Base-by-base conservation (phyloP, 768 basidiomycete species). In the Russula virescens region DNA sequence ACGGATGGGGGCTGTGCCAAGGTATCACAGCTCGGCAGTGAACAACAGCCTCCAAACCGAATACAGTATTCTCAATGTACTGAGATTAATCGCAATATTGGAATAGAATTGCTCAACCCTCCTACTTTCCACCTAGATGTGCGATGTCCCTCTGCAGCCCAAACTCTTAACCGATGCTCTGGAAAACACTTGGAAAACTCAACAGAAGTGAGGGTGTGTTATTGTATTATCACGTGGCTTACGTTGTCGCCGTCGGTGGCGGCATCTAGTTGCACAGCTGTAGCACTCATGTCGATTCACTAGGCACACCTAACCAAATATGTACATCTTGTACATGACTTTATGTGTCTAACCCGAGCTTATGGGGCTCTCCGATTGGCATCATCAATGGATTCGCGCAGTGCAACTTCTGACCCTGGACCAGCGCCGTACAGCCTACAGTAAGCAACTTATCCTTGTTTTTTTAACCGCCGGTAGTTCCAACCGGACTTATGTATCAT, bases 351-450 rank as follows among this genome's bases (percentile, higher is more conserved):
- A 19, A n/a, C 14, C n/a, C 25, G 28, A 31, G 40, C 48, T 40
- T 16, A 46, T 26, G 54, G 48, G 50, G 18, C 47, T 47, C 40
- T 52, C 46, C 52, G 26, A 54, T 63, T 43, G 7, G 26, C 21
- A 50, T 45, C 62, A 19, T 18, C 35, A 53, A 47, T 42, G 31
- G 14, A 42, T 35, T 21, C 25, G 14, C 26, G 38, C 28, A 23
- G 62, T 49, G 45, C 49, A 52, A 21, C 19, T 7, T 14, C 14
- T 52, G 43, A 28, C 58, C 59, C 51, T 31, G 10, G 23, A 5
- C 28, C 52, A 54, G 56, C 62, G 57, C 62, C n/a, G 63, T 60
- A 64, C 63, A 60, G 63, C 63, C 63, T 63, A 48, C 63, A 45
- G 23, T 55, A 64, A 64, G 63, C 63, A 23, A 63, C 26, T 35